Evolutionary conservation across 176 grass and related monocot species (phyloP), one percentile per base, ranked within the genome.

Genomic region (Musa troglodytarum): DNA sequence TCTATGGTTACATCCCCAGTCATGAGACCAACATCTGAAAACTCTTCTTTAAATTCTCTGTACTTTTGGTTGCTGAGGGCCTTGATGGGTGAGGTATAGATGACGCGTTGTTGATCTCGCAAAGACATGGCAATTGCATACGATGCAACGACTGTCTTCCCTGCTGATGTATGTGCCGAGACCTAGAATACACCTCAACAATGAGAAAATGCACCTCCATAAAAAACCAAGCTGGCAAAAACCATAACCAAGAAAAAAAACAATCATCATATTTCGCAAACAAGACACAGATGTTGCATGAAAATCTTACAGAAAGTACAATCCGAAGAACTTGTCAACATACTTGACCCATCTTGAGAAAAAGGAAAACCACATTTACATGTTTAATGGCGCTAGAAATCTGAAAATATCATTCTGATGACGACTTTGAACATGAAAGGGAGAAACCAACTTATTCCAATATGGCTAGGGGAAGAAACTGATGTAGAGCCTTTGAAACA

Each of bases 11-110:
- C 88, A 28, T 93, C 94, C 34, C 94, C 94, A 11, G 94, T 98
- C 90, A 91, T 93, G 54, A 98, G 84, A 63, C 94, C 94, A 12
- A 98, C 90, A 80, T 93, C 90, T 3, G 82, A 84, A 55, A 98
- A 98, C 76, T 98, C 94, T 80, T 91, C 84, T 72, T 91, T 98
- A 68, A 93, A 98, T 79, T 98, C 88, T 68, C 94, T 89, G 54
- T 93, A 98, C 80, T 98, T 98, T 59, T 98, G 90, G 71, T 98
- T 98, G 84, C 90, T 98, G 59, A 98, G 79, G 2, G 94, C 94
- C 87, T 93, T 98, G 72, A 98, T 98, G 25, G 94, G 94, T 19
- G 94, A 98, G 2, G 94, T 93, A 75, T 91, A 98, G 25, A 98
- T 93, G 75, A 98, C 94, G 3, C 90, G 80, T 65, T 98, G 94